Evolutionary conservation across 2,329 filamentous ascomycete genomes (phyloP), one percentile per base, ranked within the genome.

Genomic region (Beauveria scarabaeidicola): DNA sequence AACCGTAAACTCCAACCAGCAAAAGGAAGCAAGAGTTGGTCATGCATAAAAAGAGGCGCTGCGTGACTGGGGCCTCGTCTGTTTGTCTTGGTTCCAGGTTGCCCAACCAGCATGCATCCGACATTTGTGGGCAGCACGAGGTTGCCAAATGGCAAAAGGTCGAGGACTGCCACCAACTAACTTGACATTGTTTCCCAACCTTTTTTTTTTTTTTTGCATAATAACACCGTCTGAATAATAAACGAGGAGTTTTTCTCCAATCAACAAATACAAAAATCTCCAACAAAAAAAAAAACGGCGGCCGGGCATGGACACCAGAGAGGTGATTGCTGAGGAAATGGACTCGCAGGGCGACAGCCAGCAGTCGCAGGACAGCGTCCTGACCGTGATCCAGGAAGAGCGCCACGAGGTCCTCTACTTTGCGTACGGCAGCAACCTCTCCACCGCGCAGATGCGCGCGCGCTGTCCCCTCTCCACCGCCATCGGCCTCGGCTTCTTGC

Each of bases 381-480:
- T 70, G 65, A 74, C 72, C 25, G 44, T 72, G 19, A 69, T 75
- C 59, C 69, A 70, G 36, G 70, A 73, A 41, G 66, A 69, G 58
- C 65, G 68, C 13, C 68, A 68, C 52, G 73, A 74, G 62, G 65
- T 74, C 54, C 70, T 84, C 63, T 89, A 89, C 75, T 89, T 90
- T 68, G 87, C 82, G 66, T 90, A 87, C 71, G 87, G 87, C 63
- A 85, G 81, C 69, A 90, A 90, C 70, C 78, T 90, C 61, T 88
- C 84, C 69, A 78, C 78, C 1, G 71, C 77, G 29, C 86, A 89
- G 71, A 90, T 90, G 87, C 65, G 65, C 4, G 64, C 69, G 50
- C 84, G 86, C 56, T 90, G 87, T 67, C 85, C 83, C 58, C 70
- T 68, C 15, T 82, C 83, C 2, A 72, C 69, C 13, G 81, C 82